Percentiles rank a stretch among this genome's conserved stretches.
These are phyloP conservation scores for Hyparrhenia diplandra DNA, from an alignment of 176 grass and related monocot genomes.

Conservation along the genomic window DNA sequence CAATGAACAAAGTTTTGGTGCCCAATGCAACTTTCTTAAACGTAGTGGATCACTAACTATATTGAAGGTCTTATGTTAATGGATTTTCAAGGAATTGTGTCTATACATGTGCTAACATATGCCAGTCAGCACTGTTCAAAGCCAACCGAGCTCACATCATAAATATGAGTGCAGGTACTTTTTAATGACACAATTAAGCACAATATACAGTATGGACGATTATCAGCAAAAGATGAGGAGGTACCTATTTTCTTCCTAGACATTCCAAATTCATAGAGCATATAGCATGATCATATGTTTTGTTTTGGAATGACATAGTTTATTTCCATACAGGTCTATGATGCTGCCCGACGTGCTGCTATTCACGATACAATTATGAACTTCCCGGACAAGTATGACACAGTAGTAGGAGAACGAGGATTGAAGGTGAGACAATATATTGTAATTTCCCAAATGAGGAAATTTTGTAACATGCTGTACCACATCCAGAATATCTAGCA, in stretches of 20 bases:
- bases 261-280: constrained; percentile 9
- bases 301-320: constrained; percentile 27
- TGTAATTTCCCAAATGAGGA: constrained; percentile 19
- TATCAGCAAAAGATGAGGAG: constrained; percentile 94
- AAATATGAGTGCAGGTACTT: constrained; percentile 67
- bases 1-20: neutral
- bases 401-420: constrained; percentile 93
- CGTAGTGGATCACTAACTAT: neutral
- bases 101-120: neutral
- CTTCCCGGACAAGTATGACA: constrained; percentile 86
- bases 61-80: neutral
- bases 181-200: constrained; percentile 98
- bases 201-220: constrained; percentile 94
- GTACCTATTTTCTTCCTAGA: constrained; percentile 48
- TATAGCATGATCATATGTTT: neutral
- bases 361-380: constrained; percentile 95
- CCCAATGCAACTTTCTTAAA: neutral
- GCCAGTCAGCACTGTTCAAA: neutral
- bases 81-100: neutral
- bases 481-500: constrained; percentile 28
- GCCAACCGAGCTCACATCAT: constrained; percentile 23
- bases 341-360: constrained; percentile 76
- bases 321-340: constrained; percentile 58
- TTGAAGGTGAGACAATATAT: constrained; percentile 65
- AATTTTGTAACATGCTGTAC: neutral